Evolutionary conservation across 2,329 filamentous ascomycete species (phyloP), one percentile per base, ranked within the genome.

Genomic region (Drechslera avenae): DNA sequence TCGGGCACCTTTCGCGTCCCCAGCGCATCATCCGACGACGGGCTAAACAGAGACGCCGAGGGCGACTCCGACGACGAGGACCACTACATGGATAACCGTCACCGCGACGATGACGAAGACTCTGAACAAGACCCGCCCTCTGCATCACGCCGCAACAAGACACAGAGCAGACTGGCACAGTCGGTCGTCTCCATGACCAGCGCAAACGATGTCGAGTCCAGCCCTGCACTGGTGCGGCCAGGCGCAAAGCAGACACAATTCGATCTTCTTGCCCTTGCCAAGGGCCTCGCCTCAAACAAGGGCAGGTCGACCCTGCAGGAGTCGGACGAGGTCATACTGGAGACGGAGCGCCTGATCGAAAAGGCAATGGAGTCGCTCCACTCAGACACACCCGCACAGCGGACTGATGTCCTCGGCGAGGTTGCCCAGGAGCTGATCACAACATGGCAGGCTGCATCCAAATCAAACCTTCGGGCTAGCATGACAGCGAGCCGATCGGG

Each of bases 221-320:
- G 60, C 4, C 61, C 63, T 8, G 51, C 53, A 1, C 31, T 70
- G 18, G 69, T 72, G n/a, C 64, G 48, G 2, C 42, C 60, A 9
- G 66, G 61, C 45, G 65, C 60, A 51, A 72, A 65, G 46, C 68
- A 77, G 56, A 81, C 81, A 39, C 81, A 85, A 7, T 85, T 86
- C 43, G 83, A 85, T 36, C 88, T 91, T 64, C 82, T 85, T 3
- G 78, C 82, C 5, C 84, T 96, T 52, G 89, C 90, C 23, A 89
- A 87, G 68, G 86, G 87, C 54, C 73, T 92, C 8, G 86, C 78
- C 69, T 77, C 71, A 69, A 83, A 69, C 72, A 80, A 73, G 35
- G 81, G 81, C 30, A 77, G 82, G 28, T 84, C 88, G 1, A 65
- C 75, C 14, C 77, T 95, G 37, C 79, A 79, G 4, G 93, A 97